These are phyloP conservation scores for Malus hybrid DNA, from an alignment of 331 rosid species.

Conservation along the genomic window DNA sequence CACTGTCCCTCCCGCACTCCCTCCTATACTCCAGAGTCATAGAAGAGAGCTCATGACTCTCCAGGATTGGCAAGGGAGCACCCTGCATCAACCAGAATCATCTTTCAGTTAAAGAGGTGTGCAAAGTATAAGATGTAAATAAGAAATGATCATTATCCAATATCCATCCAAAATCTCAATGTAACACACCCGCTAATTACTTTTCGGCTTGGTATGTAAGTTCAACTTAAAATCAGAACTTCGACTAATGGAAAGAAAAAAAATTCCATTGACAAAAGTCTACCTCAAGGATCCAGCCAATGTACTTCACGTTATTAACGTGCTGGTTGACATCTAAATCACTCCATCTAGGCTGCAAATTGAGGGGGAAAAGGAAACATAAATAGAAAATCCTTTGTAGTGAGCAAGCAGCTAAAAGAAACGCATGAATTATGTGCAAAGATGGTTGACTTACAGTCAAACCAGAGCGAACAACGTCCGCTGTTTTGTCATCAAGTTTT, in stretches of 20 bases:
- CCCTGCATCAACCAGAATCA: conserved; percentile 45
- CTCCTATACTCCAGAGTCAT: conserved; percentile 88
- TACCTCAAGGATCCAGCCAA: conserved; percentile 99
- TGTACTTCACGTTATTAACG: conserved; percentile 96
- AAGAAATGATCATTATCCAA: neutral
- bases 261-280: neutral
- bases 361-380: too few species aligned
- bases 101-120: neutral
- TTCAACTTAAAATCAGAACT: neutral
- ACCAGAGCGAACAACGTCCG: conserved; percentile 59
- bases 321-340: conserved; percentile 95
- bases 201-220: neutral
- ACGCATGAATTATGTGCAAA: neutral
- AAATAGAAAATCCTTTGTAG: neutral
- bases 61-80: conserved; percentile 77
- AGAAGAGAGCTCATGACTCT: conserved; percentile 73
- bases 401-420: conserved; percentile 2
- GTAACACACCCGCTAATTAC: neutral
- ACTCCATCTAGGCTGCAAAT: conserved; percentile 82
- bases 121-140: neutral
- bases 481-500: conserved; percentile 64
- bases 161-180: neutral
- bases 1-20: conserved; percentile 92
- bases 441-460: conserved; percentile 53
- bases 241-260: neutral